These are phyloP conservation scores for Ustilago trichophora DNA, from an alignment of 1,284 basidiomycete genomes.

Conservation along the genomic window DNA sequence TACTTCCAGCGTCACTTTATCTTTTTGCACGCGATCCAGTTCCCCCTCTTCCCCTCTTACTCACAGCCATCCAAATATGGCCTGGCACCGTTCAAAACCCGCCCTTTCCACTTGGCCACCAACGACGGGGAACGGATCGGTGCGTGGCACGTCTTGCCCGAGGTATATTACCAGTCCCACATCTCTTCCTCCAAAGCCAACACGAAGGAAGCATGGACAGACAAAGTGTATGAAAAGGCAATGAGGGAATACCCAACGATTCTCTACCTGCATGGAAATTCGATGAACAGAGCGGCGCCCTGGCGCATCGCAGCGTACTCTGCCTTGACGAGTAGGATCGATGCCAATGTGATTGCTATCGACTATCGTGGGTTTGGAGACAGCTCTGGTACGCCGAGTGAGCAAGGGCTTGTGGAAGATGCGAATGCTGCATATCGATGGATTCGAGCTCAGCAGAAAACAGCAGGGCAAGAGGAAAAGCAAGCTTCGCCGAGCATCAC, in stretches of 20 bases:
- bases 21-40: constrained; percentile 48
- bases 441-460: constrained; percentile 68
- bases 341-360: constrained; percentile 80
- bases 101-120: constrained; percentile 77
- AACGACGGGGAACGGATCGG: constrained; percentile 82
- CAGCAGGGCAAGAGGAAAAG: not conserved
- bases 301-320: constrained; percentile 75
- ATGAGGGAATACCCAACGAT: constrained; percentile 45
- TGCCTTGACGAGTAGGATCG: constrained; percentile 73
- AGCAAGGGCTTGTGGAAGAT: constrained; percentile 79
- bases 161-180: constrained; percentile 71
- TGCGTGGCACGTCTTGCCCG: constrained; percentile 87
- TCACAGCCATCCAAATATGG: constrained; percentile 27
- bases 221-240: constrained; percentile 37
- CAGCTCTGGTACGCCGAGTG: constrained; percentile 79
- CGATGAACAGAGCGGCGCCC: constrained; percentile 76
- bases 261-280: constrained; percentile 84
- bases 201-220: constrained; percentile 43
- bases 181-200: constrained; percentile 37
- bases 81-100: constrained; percentile 77
- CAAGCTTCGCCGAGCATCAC: constrained; percentile 70
- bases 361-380: constrained; percentile 95
- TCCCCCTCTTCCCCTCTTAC: constrained; percentile 42
- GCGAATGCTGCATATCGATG: constrained; percentile 84
- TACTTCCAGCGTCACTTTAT: constrained; percentile 40